Base-by-base conservation (phyloP, 441 rosid genomes). In the Euphorbia celastroides region DNA sequence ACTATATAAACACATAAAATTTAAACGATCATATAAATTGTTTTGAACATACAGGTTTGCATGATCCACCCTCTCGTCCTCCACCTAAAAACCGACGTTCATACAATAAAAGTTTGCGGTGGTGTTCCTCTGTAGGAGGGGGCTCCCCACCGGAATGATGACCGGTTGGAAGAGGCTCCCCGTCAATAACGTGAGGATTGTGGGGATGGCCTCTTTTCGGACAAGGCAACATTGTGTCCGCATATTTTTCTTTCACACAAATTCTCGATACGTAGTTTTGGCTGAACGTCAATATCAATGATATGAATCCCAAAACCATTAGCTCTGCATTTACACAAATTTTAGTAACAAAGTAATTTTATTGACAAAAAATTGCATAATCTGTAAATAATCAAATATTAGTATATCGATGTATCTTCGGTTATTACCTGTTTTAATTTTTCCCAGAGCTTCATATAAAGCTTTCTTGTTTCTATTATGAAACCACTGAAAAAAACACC, bases 231-330 rank as follows among this genome's bases (percentile, higher is more conserved):
- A 95, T 92, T 10, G 94, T 88, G 27, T 83, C 46, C 1, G 92
- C 91, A 48, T 76, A 56, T 46, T 2, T 67, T 12, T 71, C 48
- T 14, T 87, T 81, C 22, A 95, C 81, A 66, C 98, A 95, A 19
- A 92, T 69, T 30, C 51, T 56, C n/a, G 96, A 64, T 0, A 93
- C 81, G 83, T 82, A 93, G 69, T 28, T 78, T 80, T 93, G 97
- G 27, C 90, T 85, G 66, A 93, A 88, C 62, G 99, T 85, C 71
- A 91, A 70, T 34, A 87, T 50, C 70, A 95, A 73, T 42, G 99
- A 95, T 60, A 95, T 95, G 80, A 95, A 90, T 65, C 99, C 98
- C 68, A 95, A 78, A 74, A 95, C 86, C 99, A 95, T 95, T 5
- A 92, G 88, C 85, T 95, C 98, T 92, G 92, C 74, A 36, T 27